Conservation (phyloP, 192 early-diverging fungal species). For the Haplosporangium gracile region DNA sequence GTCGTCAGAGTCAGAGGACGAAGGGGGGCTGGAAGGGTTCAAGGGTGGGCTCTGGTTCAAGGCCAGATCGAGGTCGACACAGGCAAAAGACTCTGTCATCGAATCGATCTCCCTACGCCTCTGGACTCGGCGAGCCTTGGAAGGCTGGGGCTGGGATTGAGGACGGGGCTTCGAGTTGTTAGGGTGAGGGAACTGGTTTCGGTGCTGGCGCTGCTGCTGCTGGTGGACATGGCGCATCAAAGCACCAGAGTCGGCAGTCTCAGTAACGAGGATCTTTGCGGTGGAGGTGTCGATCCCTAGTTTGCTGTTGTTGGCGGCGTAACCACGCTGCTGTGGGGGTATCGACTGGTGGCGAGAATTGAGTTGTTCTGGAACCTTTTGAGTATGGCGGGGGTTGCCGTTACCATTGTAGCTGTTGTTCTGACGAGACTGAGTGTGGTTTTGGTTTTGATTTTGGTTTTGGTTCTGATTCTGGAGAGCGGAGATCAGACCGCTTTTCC, state of each 20-base stretch:
- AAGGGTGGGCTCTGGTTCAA: slow-evolving; percentile 36
- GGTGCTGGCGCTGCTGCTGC: slow-evolving; percentile 27
- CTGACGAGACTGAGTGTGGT: neutral
- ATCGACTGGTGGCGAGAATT: slow-evolving; percentile 32
- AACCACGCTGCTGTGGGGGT: slow-evolving; percentile 29
- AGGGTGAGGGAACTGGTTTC: slow-evolving; percentile 15
- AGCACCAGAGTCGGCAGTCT: neutral
- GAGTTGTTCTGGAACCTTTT: slow-evolving; percentile 2
- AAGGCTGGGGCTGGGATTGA: slow-evolving; percentile 25
- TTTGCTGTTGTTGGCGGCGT: neutral
- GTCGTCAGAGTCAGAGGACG: slow-evolving; percentile 48
- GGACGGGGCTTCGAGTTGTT: slow-evolving; percentile 20
- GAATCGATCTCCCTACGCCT: slow-evolving; percentile 59
- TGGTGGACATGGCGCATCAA: neutral
- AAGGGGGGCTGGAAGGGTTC: slow-evolving; percentile 46
- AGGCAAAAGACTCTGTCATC: slow-evolving; percentile 51
- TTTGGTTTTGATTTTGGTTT: slow-evolving; percentile 12
- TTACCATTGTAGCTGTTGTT: slow-evolving; percentile 11
- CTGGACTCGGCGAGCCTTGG: slow-evolving; percentile 61
- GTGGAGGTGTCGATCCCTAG: slow-evolving; percentile 3
- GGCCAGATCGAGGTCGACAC: slow-evolving; percentile 33
- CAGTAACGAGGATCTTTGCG: slow-evolving; percentile 24
- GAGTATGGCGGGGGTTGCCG: slow-evolving; percentile 17
- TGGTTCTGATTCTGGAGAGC: slow-evolving; percentile 10
- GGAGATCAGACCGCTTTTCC: slow-evolving; percentile 20